These are phyloP conservation scores for Elsinoe necatrix DNA, from an alignment of 2,329 filamentous ascomycete genomes.

Conservation along the genomic window DNA sequence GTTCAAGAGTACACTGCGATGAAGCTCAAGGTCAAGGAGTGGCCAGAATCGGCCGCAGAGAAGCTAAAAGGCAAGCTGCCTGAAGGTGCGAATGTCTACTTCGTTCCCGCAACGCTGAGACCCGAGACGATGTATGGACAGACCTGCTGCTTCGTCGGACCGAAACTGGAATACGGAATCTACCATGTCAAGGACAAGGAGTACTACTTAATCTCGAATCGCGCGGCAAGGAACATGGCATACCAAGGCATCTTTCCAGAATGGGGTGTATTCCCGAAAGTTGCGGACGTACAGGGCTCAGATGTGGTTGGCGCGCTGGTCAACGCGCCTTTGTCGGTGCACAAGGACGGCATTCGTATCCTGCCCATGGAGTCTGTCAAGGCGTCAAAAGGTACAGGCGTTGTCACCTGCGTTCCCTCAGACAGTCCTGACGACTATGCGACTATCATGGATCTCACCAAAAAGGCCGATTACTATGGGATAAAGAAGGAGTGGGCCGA, in stretches of 20 bases:
- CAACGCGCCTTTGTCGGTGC: conserved; percentile 77
- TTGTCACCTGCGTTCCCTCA: conserved; percentile 91
- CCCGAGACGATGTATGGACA: conserved; percentile 99
- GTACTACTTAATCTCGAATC: conserved; percentile 75
- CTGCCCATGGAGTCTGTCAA: conserved; percentile 93
- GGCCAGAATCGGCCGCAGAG: conserved; percentile 67
- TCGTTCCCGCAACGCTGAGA: conserved; percentile 83
- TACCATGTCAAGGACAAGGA: conserved; percentile 62
- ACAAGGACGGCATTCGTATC: conserved; percentile 76
- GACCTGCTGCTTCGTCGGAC: conserved; percentile 89
- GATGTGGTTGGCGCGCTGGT: conserved; percentile 83
- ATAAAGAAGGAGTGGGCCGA: conserved; percentile 97
- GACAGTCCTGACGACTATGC: conserved; percentile 95
- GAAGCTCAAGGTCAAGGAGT: conserved; percentile 85
- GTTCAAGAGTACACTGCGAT: conserved; percentile 89
- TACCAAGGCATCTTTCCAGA: conserved; percentile 79
- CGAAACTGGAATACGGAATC: conserved; percentile 79
- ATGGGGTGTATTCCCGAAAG: conserved; percentile 66
- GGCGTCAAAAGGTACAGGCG: conserved; percentile 88
- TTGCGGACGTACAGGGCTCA: conserved; percentile 66
- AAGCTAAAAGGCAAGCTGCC: conserved; percentile 70
- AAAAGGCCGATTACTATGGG: conserved; percentile 93
- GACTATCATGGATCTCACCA: conserved; percentile 75
- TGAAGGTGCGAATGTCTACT: conserved; percentile 69
- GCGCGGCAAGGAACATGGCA: conserved; percentile 87